phyloP scores from a whole-genome alignment of 768 basidiomycete genomes.

The Boletales sp. region DNA sequence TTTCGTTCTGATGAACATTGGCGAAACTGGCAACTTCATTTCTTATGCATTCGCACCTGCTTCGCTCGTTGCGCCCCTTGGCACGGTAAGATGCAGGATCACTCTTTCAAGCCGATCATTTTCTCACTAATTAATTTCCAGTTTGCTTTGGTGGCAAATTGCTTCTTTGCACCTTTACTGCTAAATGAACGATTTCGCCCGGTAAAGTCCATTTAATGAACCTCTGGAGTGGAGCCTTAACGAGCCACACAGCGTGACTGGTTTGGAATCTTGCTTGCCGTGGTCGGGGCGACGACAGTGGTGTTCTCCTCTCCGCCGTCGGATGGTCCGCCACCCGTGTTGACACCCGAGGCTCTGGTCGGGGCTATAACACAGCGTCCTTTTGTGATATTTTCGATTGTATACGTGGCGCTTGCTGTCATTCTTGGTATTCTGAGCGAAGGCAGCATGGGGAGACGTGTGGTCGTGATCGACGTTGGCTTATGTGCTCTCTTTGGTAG shows the following conservation, averaged over 20 bases:
- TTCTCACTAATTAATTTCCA: conserved; percentile 24
- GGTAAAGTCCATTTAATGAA: conserved; percentile 36
- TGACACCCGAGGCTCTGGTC: conserved; percentile 66
- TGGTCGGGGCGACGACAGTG: conserved; percentile 90
- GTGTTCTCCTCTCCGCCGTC: conserved; percentile 76
- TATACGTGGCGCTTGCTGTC: conserved; percentile 56
- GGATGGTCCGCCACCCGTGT: conserved; percentile 47
- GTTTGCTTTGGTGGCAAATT: conserved; percentile 95
- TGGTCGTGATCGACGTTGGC: conserved; percentile 84
- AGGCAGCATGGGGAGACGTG: conserved; percentile 54
- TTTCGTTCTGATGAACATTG: conserved; percentile 84
- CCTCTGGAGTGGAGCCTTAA: conserved; percentile 11
- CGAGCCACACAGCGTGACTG: conserved; percentile 58
- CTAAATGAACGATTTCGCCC: conserved; percentile 79
- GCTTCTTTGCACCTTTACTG: conserved; percentile 86
- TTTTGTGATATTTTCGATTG: conserved; percentile 71
- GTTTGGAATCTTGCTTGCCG: conserved; percentile 72
- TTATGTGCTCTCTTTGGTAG: conserved; percentile 82
- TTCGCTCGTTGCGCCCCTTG: conserved; percentile 90
- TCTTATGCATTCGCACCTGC: conserved; percentile 90
- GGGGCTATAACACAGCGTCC: conserved; percentile 63
- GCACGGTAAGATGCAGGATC: conserved; percentile 63
- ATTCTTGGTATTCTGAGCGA: conserved; percentile 67
- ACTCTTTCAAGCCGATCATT: not conserved
- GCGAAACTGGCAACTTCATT: conserved; percentile 88